Evolutionary conservation across 2,329 filamentous ascomycete genomes (phyloP).

Genomic region (Nemania diffusa): DNA sequence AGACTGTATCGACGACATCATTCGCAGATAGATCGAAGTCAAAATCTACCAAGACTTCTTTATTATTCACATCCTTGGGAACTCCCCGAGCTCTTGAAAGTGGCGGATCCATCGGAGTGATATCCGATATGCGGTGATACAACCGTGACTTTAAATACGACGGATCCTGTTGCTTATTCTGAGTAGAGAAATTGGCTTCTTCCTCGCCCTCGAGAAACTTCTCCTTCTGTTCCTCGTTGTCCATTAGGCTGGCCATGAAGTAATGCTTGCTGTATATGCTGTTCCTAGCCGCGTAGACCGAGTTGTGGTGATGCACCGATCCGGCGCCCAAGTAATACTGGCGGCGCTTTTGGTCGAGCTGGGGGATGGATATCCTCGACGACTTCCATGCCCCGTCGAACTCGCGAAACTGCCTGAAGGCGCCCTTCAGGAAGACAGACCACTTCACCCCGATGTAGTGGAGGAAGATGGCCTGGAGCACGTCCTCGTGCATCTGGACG

Average conservation of each 20-base stretch:
- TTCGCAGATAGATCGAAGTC: not conserved
- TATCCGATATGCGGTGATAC: no score
- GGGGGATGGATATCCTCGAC: constrained; percentile 46
- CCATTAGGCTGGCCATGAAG: constrained; percentile 58
- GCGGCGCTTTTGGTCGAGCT: constrained; percentile 45
- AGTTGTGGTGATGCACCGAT: constrained; percentile 3
- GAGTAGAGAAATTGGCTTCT: constrained; percentile 50
- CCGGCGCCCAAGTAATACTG: constrained; percentile 53
- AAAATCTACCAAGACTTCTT: not conserved
- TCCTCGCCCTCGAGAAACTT: constrained; percentile 51
- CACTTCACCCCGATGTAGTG: constrained; percentile 61
- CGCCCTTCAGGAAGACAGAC: constrained; percentile 56
- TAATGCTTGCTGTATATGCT: constrained; percentile 53
- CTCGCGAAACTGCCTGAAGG: constrained; percentile 49
- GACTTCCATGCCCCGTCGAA: constrained; percentile 52
- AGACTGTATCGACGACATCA: no score
- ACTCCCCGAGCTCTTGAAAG: no score
- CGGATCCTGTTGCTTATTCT: not conserved
- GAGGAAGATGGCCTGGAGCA: constrained; percentile 62
- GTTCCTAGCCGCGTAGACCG: constrained; percentile 49
- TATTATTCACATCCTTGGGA: no score
- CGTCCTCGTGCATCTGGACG: constrained; percentile 63
- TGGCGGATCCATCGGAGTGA: no score
- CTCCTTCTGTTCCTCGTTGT: constrained; percentile 43
- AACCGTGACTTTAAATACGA: no score